Conservation (phyloP, 345 rosid species). For the Euphorbia pulcherrima region DNA sequence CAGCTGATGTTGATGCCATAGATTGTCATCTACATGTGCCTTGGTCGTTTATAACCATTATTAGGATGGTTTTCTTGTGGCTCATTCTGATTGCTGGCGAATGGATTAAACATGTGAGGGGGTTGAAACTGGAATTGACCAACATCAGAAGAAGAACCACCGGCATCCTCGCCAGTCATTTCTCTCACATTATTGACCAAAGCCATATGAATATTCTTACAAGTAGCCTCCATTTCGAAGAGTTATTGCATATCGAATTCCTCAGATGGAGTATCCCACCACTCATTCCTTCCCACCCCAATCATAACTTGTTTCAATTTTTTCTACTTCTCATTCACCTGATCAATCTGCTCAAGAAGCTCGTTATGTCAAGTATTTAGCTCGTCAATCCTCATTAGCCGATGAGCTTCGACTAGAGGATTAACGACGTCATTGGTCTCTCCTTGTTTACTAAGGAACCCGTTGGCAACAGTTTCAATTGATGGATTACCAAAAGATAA, state of each 20-base stretch:
- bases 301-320: neutral
- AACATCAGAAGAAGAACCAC: too few relatives aligned
- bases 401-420: neutral
- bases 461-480: slow-evolving; percentile 8
- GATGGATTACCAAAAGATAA: slow-evolving; percentile 41
- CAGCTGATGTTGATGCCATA: too few relatives aligned
- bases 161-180: too few relatives aligned
- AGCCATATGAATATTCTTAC: neutral
- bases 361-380: neutral
- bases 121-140: too few relatives aligned
- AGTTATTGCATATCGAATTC: neutral
- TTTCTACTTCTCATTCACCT: neutral
- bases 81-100: too few relatives aligned
- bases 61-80: too few relatives aligned
- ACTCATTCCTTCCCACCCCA: neutral
- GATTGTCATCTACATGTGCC: too few relatives aligned
- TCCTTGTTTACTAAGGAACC: neutral
- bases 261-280: slow-evolving; percentile 6
- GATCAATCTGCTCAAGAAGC: neutral
- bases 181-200: neutral
- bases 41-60: too few relatives aligned
- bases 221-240: neutral
- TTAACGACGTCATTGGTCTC: neutral
- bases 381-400: neutral
- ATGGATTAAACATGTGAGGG: too few relatives aligned